Base-by-base conservation (phyloP, 2,329 filamentous ascomycete genomes). In the Scedosporium dehoogii region DNA sequence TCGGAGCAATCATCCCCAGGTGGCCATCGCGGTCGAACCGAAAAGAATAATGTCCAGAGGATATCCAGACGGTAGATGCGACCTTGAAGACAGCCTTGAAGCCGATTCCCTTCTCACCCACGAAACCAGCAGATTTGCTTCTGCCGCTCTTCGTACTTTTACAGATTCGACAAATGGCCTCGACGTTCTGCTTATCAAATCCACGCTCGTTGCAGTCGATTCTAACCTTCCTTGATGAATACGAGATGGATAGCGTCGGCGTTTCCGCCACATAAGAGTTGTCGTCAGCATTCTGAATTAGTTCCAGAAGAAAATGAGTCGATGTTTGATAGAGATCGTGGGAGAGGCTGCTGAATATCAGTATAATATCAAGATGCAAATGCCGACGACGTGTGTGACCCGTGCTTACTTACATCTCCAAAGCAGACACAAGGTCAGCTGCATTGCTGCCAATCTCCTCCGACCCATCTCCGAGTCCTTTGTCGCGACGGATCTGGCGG, bases 251-350 rank as follows among this genome's bases (percentile, higher is more conserved):
- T 27, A 68, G 63, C 63, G 58, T n/a, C 12, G 41, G 41, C 3
- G 38, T 64, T 16, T 23, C 62, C 14, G 48, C 56, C 6, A 9
- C 25, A 63, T 74, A 76, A 6, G n/a, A 62, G 64, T 75, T 76
- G 65, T 76, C 75, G 58, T 77, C 75, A 4, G 74, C 75, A 66
- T 77, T 78, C 58, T 77, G 75, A 38, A 77, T 71, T 1, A 77
- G 67, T 63, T 77, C 74, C 6, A 74, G 68, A 3, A 77, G 66
- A 64, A 77, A 77, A 62, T 73, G 73, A 3, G 73, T 72, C 2
- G 68, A 63, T 14, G 66, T 71, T 33, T 67, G 66, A 62, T 78
- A 75, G 4, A 75, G 67, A 55, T 74, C 63, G 10, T 69, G 56
- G 2, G 69, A 67, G 23, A 70, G 62, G 53, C 67, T 68, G 44